Evolutionary conservation across 1,284 basidiomycete genomes (phyloP), one percentile per base, ranked within the genome.

Genomic region (Calocybe gambosa): DNA sequence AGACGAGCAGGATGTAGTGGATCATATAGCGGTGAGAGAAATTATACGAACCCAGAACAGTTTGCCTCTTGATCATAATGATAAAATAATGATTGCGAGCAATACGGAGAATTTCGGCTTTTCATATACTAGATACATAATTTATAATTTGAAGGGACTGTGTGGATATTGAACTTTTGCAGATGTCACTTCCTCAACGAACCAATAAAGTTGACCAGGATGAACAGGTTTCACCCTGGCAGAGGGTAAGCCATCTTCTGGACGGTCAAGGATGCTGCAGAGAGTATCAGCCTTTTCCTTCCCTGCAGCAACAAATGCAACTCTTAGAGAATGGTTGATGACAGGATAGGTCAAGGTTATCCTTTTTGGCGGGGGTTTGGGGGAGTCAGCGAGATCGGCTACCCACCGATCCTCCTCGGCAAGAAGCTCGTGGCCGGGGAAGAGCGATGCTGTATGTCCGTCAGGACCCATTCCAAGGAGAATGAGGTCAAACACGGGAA

Each of bases 391-490:
- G 59, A 99, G 76, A 63, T 85, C 89, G 0, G 94, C 94, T 12
- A 99, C 89, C 95, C 95, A 99, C 46, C 91, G 78, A 62, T 91
- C 89, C 49, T 78, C 80, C 68, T 98, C 95, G 19, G 71, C 60
- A 29, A 99, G 77, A 35, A 98, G 78, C 46, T 78, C 78, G 64
- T 98, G 95, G 3, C 79, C 87, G 13, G 95, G 93, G 79, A 99
- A 99, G 53, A 99, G 83, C 10, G 89, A 93, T 55, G 88, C 93
- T 19, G 94, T 98, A 74, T 99, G 96, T 18, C 95, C 95, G 62
- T 98, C 95, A 4, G 89, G 85, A 16, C 93, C 93, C 77, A 93
- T 84, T 43, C 93, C 93, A 43, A 97, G 83, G 37, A 97, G 80
- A 68, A 96, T 88, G 59, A 97, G 80, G 65, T 97, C 93, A 64